Base-by-base conservation (phyloP, 2,329 filamentous ascomycete genomes). In the Paracorniculantispora psalliotae region DNA sequence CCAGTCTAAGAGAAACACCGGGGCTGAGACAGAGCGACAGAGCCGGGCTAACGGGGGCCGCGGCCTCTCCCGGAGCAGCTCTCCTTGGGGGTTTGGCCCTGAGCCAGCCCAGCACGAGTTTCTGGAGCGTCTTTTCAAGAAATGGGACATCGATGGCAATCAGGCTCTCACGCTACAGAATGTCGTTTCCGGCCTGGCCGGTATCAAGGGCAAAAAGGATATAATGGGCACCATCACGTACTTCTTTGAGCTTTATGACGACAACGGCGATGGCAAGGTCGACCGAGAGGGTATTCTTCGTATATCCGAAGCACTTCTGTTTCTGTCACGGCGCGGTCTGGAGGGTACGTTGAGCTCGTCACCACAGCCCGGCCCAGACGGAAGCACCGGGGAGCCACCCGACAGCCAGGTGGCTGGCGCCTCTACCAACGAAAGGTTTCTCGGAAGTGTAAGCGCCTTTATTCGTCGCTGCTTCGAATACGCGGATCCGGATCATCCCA, bases 211-310 rank as follows among this genome's bases (percentile, higher is more conserved):
- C 9, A 92, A 89, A 58, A 87, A 88, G 49, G 94, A 99, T 72
- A 97, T 99, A 64, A 97, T 99, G 93, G 91, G 91, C 30, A 94
- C 90, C 60, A 97, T 99, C 68, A 94, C 87, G 61, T 97, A 97
- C 74, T 97, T 99, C 73, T 99, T 99, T 67, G 91, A 97, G 68
- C 83, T 99, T 0, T 97, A 97, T 71, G 94, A 99, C 69, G 93
- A 99, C 64, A 89, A 93, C 67, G 84, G 86, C 1, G 92, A 96
- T 69, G 94, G 94, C 26, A 91, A 85, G 66, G 92, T 99, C 5
- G 94, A 97, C 68, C 86, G 94, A 12, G 94, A 99, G 73, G 94
- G 94, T 6, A 99, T 99, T 60, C 74, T 99, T 47, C 82, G 92
- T 48, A 97, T 99, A 69, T 97, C 92, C 0, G 94, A 99, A 73